Percentiles rank a stretch among this genome's conserved stretches.
Evolutionary conservation across 306 rosid species (phyloP).

Genomic region (Vicia sativa): DNA sequence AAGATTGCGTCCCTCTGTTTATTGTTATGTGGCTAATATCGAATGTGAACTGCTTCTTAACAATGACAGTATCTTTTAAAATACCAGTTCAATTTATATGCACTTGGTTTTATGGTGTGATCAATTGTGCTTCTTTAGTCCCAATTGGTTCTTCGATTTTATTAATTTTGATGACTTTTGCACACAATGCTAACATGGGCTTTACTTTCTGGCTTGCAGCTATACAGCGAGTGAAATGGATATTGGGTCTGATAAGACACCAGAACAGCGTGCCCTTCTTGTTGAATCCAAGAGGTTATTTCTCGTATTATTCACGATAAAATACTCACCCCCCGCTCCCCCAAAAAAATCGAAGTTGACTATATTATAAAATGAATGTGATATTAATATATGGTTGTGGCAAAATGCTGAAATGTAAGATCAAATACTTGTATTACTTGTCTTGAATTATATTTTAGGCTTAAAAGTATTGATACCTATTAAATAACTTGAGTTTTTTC

Average conservation of each 20-base stretch:
- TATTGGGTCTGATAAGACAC: slow-evolving; percentile 57
- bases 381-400: slow-evolving; percentile 6
- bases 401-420: slow-evolving; percentile 23
- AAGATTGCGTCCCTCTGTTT: slow-evolving; percentile 1
- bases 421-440: slow-evolving; percentile 6
- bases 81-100: slow-evolving; percentile 26
- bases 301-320: slow-evolving; percentile 16
- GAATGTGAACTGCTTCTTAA: slow-evolving; percentile 17
- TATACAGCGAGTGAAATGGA: slow-evolving; percentile 72
- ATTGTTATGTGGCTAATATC: slow-evolving; percentile 16
- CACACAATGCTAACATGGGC: slow-evolving; percentile 15
- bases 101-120: slow-evolving; percentile 17
- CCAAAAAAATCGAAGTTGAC: background rate
- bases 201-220: slow-evolving; percentile 52
- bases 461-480: background rate
- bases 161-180: slow-evolving; percentile 25
- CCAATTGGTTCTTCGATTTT: slow-evolving; percentile 3
- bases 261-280: slow-evolving; percentile 84
- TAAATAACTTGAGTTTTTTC: no score
- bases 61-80: slow-evolving; percentile 13
- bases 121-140: slow-evolving; percentile 33
- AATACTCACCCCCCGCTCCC: background rate
- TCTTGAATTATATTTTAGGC: slow-evolving; percentile 7
- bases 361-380: slow-evolving; percentile 4
- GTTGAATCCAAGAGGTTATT: slow-evolving; percentile 88